phyloP scores from a whole-genome alignment of 768 basidiomycete genomes.

The Xerocomellus dryophilus region DNA sequence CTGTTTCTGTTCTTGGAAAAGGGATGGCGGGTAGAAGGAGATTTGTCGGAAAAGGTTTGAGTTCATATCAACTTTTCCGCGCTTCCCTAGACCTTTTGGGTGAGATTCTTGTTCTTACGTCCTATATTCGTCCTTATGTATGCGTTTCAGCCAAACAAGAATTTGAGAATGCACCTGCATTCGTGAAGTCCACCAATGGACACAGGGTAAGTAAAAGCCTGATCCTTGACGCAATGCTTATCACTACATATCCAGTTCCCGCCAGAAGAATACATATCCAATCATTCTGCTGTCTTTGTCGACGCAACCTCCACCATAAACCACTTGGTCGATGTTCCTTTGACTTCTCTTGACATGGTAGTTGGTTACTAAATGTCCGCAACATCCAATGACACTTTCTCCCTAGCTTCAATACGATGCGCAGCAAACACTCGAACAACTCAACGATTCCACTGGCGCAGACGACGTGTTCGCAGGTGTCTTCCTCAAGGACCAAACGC shows the following conservation, averaged over 20 bases:
- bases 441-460: constrained; percentile 47
- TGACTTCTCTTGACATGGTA: constrained; percentile 77
- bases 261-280: constrained; percentile 52
- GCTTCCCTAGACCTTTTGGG: constrained; percentile 82
- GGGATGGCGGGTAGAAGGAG: constrained; percentile 40
- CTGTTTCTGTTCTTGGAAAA: constrained; percentile 21
- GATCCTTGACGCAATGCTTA: not conserved
- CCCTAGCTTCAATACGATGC: constrained; percentile 75
- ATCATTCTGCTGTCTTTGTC: constrained; percentile 62
- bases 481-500: constrained; percentile 71
- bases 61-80: constrained; percentile 87
- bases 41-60: constrained; percentile 75
- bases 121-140: constrained; percentile 8
- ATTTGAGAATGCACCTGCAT: constrained; percentile 54
- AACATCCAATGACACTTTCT: constrained; percentile 1
- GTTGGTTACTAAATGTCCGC: not conserved
- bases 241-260: constrained; percentile 45
- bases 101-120: constrained; percentile 34
- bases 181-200: constrained; percentile 53
- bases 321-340: constrained; percentile 69
- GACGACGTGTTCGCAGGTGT: constrained; percentile 66
- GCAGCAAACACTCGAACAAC: constrained; percentile 58
- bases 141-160: constrained; percentile 61
- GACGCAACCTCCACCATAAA: constrained; percentile 79
- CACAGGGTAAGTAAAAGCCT: constrained; percentile 45